Conservation (phyloP, 2,329 filamentous ascomycete genomes). For the Xylaria sp. region DNA sequence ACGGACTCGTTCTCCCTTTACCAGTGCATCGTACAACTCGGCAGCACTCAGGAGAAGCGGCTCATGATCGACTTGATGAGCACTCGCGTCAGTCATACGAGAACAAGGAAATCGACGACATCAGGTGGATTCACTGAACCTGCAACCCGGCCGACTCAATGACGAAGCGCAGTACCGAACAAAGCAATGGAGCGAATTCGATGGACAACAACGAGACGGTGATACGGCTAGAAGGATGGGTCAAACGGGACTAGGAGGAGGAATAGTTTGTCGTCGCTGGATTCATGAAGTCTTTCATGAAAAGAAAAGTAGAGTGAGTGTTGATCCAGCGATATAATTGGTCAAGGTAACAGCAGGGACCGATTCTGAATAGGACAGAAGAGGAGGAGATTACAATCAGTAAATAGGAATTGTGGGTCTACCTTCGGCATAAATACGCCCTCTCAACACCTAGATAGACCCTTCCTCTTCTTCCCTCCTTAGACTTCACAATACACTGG, state of each 20-base stretch:
- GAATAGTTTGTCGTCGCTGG: not conserved
- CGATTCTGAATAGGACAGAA: too few species aligned
- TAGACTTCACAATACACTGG: too few species aligned
- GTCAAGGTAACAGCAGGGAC: too few species aligned
- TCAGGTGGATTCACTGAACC: not conserved
- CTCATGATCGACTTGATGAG: slow-evolving; percentile 1
- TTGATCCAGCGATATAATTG: not conserved
- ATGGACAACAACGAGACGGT: not conserved
- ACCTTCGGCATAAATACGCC: too few species aligned
- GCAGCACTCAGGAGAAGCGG: not conserved
- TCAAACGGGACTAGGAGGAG: not conserved
- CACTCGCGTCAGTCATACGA: not conserved
- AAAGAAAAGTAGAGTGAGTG: not conserved
- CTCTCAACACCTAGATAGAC: too few species aligned
- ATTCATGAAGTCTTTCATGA: not conserved
- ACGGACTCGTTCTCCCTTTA: not conserved
- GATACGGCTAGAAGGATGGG: not conserved
- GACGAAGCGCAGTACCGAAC: not conserved
- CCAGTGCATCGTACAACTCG: not conserved
- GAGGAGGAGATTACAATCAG: too few species aligned
- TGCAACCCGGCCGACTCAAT: not conserved
- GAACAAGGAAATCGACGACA: not conserved
- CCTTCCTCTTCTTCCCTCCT: too few species aligned
- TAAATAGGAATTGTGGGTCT: too few species aligned
- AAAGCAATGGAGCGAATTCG: not conserved